phyloP scores from a whole-genome alignment of 2,329 filamentous ascomycete species.

The Penicillium corylophilum region DNA sequence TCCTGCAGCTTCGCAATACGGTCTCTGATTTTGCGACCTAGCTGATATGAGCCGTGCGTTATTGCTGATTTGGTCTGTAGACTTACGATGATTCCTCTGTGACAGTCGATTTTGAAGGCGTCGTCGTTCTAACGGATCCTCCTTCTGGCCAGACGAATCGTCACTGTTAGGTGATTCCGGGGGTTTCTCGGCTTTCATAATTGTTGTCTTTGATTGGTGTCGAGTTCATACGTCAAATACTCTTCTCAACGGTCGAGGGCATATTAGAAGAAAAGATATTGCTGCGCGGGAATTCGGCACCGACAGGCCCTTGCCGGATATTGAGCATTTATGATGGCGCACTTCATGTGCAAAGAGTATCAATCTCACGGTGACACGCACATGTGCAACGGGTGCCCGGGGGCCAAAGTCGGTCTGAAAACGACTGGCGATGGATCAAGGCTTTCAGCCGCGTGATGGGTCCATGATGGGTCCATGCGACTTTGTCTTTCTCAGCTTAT shows the following conservation, averaged over 20 bases:
- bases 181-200: conserved; percentile 9
- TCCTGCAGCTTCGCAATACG: conserved; percentile 37
- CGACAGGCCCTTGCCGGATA: neutral
- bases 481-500: neutral
- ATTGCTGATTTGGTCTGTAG: neutral
- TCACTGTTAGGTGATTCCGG: conserved; percentile 9
- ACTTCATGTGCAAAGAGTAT: neutral
- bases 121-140: conserved; percentile 32
- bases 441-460: conserved; percentile 12
- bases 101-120: conserved; percentile 35
- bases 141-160: conserved; percentile 16
- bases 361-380: conserved; percentile 26
- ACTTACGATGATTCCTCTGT: conserved; percentile 34
- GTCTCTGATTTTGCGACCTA: conserved; percentile 36
- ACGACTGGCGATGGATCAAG: conserved; percentile 3
- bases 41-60: neutral
- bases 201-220: neutral
- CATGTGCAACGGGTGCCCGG: conserved; percentile 16
- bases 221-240: neutral
- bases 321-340: neutral
- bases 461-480: neutral
- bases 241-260: neutral
- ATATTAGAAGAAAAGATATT: neutral
- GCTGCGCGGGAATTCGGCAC: neutral
- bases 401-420: conserved; percentile 11